Conservation (phyloP, 352 stramenopile species). For the Aphanomyces stellatus region DNA sequence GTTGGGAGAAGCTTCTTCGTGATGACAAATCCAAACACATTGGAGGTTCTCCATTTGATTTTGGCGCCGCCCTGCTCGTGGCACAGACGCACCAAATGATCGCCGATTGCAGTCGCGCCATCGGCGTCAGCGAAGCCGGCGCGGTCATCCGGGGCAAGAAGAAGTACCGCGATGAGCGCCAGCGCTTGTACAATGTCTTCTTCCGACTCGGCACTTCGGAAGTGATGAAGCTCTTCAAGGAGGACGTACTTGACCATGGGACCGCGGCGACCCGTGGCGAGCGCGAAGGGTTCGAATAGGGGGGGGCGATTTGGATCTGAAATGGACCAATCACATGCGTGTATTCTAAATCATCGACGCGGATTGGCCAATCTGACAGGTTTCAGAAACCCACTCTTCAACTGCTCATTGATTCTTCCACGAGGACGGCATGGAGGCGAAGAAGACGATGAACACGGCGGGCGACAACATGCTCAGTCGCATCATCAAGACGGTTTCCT, state of each 20-base stretch:
- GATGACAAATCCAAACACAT: slow-evolving; percentile 25
- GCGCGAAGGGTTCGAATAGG: too few relatives aligned
- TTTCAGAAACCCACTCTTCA: neutral
- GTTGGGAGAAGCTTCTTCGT: neutral
- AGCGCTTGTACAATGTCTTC: slow-evolving; percentile 1
- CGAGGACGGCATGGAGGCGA: neutral
- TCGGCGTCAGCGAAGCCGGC: slow-evolving; percentile 45
- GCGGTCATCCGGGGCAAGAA: slow-evolving; percentile 25
- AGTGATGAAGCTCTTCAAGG: neutral
- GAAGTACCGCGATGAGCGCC: slow-evolving; percentile 1
- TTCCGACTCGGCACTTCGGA: slow-evolving; percentile 4
- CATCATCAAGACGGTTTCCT: neutral
- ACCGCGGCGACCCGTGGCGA: neutral
- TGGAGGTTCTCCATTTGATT: slow-evolving; percentile 32
- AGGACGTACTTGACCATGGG: neutral
- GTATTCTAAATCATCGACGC: neutral
- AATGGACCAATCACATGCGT: neutral
- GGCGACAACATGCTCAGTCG: neutral
- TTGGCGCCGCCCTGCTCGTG: slow-evolving; percentile 47
- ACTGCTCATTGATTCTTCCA: neutral
- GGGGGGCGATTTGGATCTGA: too few relatives aligned
- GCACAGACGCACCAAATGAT: slow-evolving; percentile 42
- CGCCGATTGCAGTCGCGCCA: slow-evolving; percentile 44
- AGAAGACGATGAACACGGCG: too few relatives aligned
- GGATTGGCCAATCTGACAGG: neutral